A percentile compares a stretch with the other conserved stretches of the same genome.
Conservation (phyloP, 805 yeast species). For the Ogataea naganishii region DNA sequence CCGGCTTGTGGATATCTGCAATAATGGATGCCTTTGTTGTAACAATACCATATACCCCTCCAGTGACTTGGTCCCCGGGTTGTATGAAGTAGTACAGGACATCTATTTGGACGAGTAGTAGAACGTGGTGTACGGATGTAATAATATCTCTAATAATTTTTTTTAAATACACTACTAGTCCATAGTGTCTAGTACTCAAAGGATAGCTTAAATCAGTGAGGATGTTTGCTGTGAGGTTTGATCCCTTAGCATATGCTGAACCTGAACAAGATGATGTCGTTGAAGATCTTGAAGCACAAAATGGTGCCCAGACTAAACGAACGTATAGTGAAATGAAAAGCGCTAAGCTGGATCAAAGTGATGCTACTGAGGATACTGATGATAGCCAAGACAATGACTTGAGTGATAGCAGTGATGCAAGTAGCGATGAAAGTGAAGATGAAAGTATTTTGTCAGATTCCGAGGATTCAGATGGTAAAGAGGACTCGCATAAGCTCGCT, state of each 20-base stretch:
- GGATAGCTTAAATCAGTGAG: neutral
- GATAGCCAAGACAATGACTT: constrained; percentile 3
- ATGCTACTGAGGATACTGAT: constrained; percentile 4
- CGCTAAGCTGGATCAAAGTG: constrained; percentile 2
- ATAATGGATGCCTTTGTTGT: too few species aligned
- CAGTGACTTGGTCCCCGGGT: too few species aligned
- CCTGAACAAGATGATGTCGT: constrained; percentile 8
- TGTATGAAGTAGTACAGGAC: too few species aligned
- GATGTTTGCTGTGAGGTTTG: constrained; percentile 66
- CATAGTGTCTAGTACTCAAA: neutral
- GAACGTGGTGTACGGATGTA: too few species aligned
- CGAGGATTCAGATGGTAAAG: constrained; percentile 12
- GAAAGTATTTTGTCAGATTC: constrained; percentile 10
- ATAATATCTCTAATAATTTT: too few species aligned
- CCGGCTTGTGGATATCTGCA: too few species aligned
- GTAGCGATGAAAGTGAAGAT: constrained; percentile 11
- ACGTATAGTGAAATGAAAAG: constrained; percentile 2
- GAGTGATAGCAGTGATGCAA: constrained; percentile 3
- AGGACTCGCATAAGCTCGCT: neutral
- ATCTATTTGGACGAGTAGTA: too few species aligned
- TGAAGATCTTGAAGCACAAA: constrained; percentile 2
- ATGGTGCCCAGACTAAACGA: constrained; percentile 6
- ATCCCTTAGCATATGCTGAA: constrained; percentile 28
- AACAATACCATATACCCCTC: too few species aligned
- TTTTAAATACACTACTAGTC: neutral